Base-by-base conservation (phyloP, 139 green algal species). In the Asterochloris sp. region DNA sequence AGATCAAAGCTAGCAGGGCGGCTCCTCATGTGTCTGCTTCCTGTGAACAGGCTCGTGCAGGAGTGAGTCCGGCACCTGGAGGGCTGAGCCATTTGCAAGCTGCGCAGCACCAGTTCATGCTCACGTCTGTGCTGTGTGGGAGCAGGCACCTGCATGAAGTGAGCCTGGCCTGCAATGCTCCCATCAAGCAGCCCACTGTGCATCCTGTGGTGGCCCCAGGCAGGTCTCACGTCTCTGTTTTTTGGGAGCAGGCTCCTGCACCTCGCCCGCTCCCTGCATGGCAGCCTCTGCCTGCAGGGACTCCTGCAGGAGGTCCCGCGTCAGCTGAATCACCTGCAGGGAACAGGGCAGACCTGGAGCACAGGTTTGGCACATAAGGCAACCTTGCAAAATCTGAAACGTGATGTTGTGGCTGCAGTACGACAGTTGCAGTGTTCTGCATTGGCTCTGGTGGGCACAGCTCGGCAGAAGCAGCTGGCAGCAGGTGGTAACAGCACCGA, bases 271-370 rank as follows among this genome's bases (percentile, higher is more conserved):
- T 60, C 26, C 62, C 69, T 81, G 63, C 29, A 78, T 19, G 10
- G 21, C 62, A 69, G 15, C 12, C 12, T 47, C 61, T 21, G 87
- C 63, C 38, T 81, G 62, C 62, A 85, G 26, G 0, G 90, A 87
- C 29, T 93, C 92, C 74, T 76, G 85, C 12, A 95, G 54, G 23
- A 96, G 76, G 27, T 96, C 91, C 77, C 92, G 82, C 23, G 92
- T 96, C 1, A 96, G 83, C 69, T 94, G 69, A 21, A 96, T 95
- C 26, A 95, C 92, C 91, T 95, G 85, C 47, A 73, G 26, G n/a
- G 6, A 0, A 74, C 60, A 28, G 13, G 27, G 17, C 62, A 38
- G 13, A 10, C 27, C 13, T 24, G 16, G 14, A 13, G 17, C n/a
- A 77, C 47, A 47, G 69, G 1, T 10, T 76, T 62, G 10, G 14